These are phyloP conservation scores for Lipomyces yamanashiensis DNA, from an alignment of 805 yeast species.

Conservation along the genomic window DNA sequence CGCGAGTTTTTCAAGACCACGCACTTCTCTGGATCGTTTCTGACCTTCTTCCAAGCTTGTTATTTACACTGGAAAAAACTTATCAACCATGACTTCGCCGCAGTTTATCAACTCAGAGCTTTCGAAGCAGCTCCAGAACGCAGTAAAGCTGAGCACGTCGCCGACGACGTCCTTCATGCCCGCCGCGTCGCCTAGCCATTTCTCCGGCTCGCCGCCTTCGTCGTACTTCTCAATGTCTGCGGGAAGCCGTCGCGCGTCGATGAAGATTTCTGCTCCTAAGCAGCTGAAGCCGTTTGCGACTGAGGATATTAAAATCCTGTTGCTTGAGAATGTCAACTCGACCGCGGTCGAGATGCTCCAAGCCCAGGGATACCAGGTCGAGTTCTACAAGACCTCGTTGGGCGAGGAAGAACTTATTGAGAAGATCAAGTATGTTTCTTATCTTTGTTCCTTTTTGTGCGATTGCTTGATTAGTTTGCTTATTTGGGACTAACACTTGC, in stretches of 20 bases:
- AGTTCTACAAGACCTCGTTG: conserved; percentile 84
- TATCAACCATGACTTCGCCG: conserved; percentile 31
- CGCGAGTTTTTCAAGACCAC: background rate
- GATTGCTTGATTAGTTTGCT: background rate
- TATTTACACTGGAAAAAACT: background rate
- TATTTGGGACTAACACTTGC: background rate
- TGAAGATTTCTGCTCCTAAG: conserved; percentile 47
- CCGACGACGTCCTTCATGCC: conserved; percentile 32
- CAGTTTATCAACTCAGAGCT: conserved; percentile 29
- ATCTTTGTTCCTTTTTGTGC: background rate
- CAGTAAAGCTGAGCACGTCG: conserved; percentile 34
- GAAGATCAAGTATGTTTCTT: conserved; percentile 60
- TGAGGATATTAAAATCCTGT: conserved; percentile 88
- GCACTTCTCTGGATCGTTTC: background rate
- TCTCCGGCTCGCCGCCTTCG: conserved; percentile 35
- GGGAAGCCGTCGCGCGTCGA: conserved; percentile 29
- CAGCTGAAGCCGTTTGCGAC: conserved; percentile 92
- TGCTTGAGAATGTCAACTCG: conserved; percentile 90
- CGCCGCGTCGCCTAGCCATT: conserved; percentile 28
- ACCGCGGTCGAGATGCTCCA: conserved; percentile 87
- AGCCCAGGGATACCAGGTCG: conserved; percentile 96
- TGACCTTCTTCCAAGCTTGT: background rate
- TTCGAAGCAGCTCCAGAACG: conserved; percentile 28
- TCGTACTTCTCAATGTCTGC: conserved; percentile 29
- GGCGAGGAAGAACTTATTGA: conserved; percentile 93